These are phyloP conservation scores for Ceratobasidium sp. DNA, from an alignment of 1,284 basidiomycete species.

Conservation along the genomic window DNA sequence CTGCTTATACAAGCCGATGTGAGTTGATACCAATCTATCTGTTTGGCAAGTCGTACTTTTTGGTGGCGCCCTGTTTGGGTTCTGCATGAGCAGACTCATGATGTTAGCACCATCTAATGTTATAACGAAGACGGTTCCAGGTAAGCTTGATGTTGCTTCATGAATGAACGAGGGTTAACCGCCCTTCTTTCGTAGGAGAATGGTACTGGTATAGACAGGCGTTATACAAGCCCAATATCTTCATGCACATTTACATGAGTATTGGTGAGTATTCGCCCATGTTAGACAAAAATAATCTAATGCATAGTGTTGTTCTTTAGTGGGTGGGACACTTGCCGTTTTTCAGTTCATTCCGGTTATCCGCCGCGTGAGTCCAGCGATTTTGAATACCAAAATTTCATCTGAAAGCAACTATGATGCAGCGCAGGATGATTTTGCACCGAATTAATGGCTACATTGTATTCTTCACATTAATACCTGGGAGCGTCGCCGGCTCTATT, in stretches of 20 bases:
- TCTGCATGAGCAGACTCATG: constrained; percentile 40
- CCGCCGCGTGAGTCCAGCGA: constrained; percentile 41
- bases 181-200: constrained; percentile 36
- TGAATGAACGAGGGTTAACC: not conserved
- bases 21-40: not conserved
- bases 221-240: constrained; percentile 42
- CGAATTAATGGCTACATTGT: constrained; percentile 44
- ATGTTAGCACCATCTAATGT: constrained; percentile 44
- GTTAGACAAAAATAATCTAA: not conserved
- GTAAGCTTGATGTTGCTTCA: constrained; percentile 3
- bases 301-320: not conserved
- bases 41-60: constrained; percentile 42
- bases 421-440: constrained; percentile 45
- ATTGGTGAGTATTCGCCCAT: constrained; percentile 29
- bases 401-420: not conserved
- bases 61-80: constrained; percentile 45
- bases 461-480: constrained; percentile 38
- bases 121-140: constrained; percentile 39
- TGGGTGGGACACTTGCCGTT: constrained; percentile 38
- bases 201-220: constrained; percentile 45
- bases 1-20: not conserved
- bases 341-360: constrained; percentile 45
- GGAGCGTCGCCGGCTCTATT: constrained; percentile 42
- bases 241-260: constrained; percentile 44
- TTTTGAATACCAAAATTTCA: not conserved